phyloP scores from a whole-genome alignment of 2,329 filamentous ascomycete genomes.

The Dactylellina cionopaga region DNA sequence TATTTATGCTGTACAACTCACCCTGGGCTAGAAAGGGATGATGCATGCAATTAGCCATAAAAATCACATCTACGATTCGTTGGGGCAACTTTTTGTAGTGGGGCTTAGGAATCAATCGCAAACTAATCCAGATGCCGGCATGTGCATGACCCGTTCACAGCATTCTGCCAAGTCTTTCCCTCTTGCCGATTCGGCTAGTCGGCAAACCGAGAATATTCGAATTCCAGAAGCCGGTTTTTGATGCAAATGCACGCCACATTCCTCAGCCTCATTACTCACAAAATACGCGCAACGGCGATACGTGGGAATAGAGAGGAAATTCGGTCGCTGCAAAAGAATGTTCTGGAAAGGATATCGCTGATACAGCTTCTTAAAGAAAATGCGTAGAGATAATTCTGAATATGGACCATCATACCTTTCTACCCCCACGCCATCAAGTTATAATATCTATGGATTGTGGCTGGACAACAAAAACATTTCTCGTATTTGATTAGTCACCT shows the following conservation, averaged over 20 bases:
- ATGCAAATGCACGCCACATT: constrained; percentile 12
- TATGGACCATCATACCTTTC: no score
- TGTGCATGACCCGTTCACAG: constrained; percentile 15
- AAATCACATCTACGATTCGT: constrained; percentile 3
- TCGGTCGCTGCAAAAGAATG: no score
- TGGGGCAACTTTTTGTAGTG: not conserved
- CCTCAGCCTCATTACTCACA: constrained; percentile 19
- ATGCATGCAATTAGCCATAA: constrained; percentile 25
- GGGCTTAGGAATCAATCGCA: constrained; percentile 21
- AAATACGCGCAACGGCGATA: no score
- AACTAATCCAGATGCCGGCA: constrained; percentile 1
- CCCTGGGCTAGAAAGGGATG: constrained; percentile 6
- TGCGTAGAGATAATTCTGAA: no score
- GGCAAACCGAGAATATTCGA: constrained; percentile 42
- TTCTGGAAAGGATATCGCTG: no score
- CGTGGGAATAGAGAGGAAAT: no score
- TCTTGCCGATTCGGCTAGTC: constrained; percentile 23
- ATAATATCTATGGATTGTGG: no score
- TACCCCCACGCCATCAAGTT: no score
- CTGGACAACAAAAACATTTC: no score
- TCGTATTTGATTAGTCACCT: no score
- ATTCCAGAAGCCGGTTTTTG: constrained; percentile 28
- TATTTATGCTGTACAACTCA: constrained; percentile 39
- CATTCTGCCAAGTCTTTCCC: not conserved
- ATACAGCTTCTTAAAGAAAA: no score